phyloP scores from a whole-genome alignment of 768 basidiomycete genomes.

The Leccinum rimulosum region DNA sequence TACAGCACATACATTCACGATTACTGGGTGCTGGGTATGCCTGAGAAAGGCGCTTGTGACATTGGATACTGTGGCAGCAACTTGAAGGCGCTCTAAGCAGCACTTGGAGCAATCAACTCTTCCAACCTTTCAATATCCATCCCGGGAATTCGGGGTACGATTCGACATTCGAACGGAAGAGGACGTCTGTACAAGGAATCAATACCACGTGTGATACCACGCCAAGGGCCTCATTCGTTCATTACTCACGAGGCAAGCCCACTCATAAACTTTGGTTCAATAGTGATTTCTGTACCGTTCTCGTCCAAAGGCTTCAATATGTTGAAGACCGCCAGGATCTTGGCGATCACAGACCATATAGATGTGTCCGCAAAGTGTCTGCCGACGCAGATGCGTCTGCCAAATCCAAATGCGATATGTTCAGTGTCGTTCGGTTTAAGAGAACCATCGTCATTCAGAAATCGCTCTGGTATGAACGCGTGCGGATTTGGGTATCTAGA shows the following conservation, averaged over 20 bases:
- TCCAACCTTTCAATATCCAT: not conserved
- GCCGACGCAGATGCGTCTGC: not conserved
- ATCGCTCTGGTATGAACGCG: not conserved
- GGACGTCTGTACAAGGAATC: not conserved
- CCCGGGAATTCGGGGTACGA: not conserved
- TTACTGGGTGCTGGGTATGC: too few species aligned
- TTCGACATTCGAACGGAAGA: not conserved
- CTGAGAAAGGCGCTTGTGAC: too few species aligned
- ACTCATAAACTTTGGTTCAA: not conserved
- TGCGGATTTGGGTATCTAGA: not conserved
- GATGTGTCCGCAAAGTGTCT: not conserved
- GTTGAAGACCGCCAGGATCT: not conserved
- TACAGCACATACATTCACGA: too few species aligned
- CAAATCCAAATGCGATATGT: not conserved
- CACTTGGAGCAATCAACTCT: not conserved
- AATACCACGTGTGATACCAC: not conserved
- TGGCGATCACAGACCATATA: not conserved
- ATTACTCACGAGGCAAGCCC: not conserved
- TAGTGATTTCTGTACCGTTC: not conserved
- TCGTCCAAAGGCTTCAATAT: not conserved
- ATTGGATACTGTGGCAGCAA: too few species aligned
- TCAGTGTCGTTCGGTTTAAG: not conserved
- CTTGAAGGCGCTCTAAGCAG: not conserved
- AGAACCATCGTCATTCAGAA: not conserved
- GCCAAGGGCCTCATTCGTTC: not conserved